These are phyloP conservation scores for Hysterangium stoloniferum DNA, from an alignment of 768 basidiomycete genomes.

Conservation along the genomic window DNA sequence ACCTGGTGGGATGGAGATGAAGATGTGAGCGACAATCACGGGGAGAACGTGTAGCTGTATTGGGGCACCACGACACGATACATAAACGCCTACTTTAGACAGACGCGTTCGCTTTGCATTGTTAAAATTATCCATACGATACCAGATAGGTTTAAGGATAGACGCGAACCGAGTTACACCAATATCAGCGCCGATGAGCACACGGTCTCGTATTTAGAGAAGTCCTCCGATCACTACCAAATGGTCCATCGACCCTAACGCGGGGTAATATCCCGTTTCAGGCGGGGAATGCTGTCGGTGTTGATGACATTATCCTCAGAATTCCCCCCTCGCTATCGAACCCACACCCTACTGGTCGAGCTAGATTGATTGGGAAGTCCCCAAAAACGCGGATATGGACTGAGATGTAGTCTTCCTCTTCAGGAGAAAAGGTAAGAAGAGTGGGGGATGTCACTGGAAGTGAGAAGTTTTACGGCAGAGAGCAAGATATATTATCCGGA, in stretches of 20 bases:
- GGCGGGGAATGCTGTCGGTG: conserved; percentile 45
- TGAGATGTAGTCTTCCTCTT: conserved; percentile 92
- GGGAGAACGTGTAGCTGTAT: background rate
- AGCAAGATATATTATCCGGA: conserved; percentile 94
- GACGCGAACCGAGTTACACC: conserved; percentile 96
- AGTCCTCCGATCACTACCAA: conserved; percentile 87
- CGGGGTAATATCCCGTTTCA: conserved; percentile 77
- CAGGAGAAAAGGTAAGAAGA: conserved; percentile 89
- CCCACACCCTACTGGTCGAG: conserved; percentile 77
- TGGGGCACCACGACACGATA: too few species aligned
- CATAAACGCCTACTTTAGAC: conserved; percentile 62
- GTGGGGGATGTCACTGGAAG: conserved; percentile 98
- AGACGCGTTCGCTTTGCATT: conserved; percentile 68
- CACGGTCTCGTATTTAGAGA: conserved; percentile 81
- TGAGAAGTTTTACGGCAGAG: conserved; percentile 82
- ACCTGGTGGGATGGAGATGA: conserved; percentile 32
- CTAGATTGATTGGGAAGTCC: conserved; percentile 77
- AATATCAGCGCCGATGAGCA: conserved; percentile 90
- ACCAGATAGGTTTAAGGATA: conserved; percentile 89
- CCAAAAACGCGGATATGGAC: conserved; percentile 90
- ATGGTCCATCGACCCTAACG: conserved; percentile 94
- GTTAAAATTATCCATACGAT: conserved; percentile 87
- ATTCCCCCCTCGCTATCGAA: conserved; percentile 40
- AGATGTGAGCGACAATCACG: background rate
- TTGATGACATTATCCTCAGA: conserved; percentile 54